phyloP scores from a whole-genome alignment of 2,329 filamentous ascomycete species.

The Aspergillus caelatus region DNA sequence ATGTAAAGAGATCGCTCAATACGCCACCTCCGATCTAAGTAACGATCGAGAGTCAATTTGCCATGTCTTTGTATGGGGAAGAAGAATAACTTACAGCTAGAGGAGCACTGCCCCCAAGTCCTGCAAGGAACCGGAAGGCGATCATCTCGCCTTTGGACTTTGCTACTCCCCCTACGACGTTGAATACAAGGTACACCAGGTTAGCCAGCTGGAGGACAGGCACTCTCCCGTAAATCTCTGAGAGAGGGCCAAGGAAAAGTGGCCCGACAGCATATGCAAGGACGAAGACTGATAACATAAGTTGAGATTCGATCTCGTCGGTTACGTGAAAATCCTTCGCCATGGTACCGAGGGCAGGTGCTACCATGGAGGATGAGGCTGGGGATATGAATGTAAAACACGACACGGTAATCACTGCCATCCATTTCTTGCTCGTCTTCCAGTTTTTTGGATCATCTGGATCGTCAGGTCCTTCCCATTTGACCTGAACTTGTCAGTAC shows the following conservation, averaged over 20 bases:
- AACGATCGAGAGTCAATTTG: conserved; percentile 38
- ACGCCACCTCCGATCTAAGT: conserved; percentile 41
- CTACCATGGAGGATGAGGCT: conserved; percentile 63
- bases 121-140: conserved; percentile 60
- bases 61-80: background rate
- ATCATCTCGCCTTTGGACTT: conserved; percentile 38
- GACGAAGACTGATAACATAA: conserved; percentile 57
- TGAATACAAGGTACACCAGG: conserved; percentile 19
- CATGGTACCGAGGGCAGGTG: conserved; percentile 55
- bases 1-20: conserved; percentile 57
- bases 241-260: conserved; percentile 20
- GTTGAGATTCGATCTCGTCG: conserved; percentile 48
- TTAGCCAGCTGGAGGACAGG: conserved; percentile 19
- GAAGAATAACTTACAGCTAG: conserved; percentile 12
- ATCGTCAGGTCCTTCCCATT: conserved; percentile 25
- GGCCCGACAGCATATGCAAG: conserved; percentile 51
- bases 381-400: conserved; percentile 65
- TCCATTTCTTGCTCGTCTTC: conserved; percentile 60
- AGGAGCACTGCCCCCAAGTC: conserved; percentile 57
- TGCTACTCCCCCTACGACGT: conserved; percentile 38
- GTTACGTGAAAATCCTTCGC: conserved; percentile 56
- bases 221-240: conserved; percentile 23
- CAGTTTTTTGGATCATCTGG: conserved; percentile 56
- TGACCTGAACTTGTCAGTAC: background rate
- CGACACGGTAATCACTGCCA: conserved; percentile 56